Evolutionary conservation across 768 basidiomycete genomes (phyloP).

Genomic region (Aureoboletus auriporus): DNA sequence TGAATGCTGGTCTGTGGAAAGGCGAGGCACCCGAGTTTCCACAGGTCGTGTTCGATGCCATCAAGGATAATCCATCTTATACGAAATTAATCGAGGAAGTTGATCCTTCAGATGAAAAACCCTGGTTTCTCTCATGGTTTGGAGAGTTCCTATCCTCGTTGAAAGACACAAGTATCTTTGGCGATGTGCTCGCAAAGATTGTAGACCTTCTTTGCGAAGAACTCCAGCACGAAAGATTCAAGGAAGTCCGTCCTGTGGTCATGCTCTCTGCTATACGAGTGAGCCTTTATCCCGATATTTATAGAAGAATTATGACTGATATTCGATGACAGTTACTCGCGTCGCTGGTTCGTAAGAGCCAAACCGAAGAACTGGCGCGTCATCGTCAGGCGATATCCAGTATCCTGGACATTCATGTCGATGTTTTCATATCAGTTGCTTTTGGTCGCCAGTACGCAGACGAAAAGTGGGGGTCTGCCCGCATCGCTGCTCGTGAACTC

Average conservation of each 20-base stretch:
- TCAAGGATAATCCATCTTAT: conserved; percentile 73
- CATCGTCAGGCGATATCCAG: conserved; percentile 30
- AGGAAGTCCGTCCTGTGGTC: conserved; percentile 51
- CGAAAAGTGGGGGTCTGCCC: conserved; percentile 39
- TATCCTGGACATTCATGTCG: conserved; percentile 50
- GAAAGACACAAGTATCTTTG: conserved; percentile 43
- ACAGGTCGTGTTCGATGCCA: conserved; percentile 72
- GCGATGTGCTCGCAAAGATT: conserved; percentile 69
- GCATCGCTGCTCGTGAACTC: conserved; percentile 41
- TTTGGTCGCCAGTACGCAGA: conserved; percentile 38
- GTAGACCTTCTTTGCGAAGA: conserved; percentile 76
- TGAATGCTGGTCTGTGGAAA: conserved; percentile 60
- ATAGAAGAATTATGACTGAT: conserved; percentile 7
- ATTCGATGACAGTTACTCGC: conserved; percentile 28
- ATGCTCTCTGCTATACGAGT: conserved; percentile 64
- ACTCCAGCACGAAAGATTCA: conserved; percentile 73
- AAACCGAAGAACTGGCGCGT: conserved; percentile 21
- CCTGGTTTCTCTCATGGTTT: conserved; percentile 63
- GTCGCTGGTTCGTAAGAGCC: conserved; percentile 31
- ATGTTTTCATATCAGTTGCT: conserved; percentile 43
- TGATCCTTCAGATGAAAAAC: conserved; percentile 30
- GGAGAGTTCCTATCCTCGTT: conserved; percentile 58
- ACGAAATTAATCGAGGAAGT: conserved; percentile 39
- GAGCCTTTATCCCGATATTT: conserved; percentile 27
- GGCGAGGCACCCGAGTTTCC: conserved; percentile 71